These are phyloP conservation scores for Colletotrichum euphorbiae DNA, from an alignment of 2,329 filamentous ascomycete genomes.

Conservation along the genomic window DNA sequence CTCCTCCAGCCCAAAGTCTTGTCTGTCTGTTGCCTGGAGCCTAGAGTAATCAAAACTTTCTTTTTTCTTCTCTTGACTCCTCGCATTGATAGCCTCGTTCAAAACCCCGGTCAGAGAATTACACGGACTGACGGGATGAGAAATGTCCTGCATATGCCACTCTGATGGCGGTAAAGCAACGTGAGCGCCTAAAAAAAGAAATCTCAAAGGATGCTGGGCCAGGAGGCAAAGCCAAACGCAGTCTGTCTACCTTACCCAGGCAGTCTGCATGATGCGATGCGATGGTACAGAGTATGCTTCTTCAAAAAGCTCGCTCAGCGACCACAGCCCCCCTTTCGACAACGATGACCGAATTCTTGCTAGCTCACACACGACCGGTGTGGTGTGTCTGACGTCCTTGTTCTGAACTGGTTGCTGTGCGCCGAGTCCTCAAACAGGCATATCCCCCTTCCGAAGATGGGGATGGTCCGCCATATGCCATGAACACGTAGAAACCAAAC, in stretches of 20 bases:
- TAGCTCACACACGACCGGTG: constrained; percentile 2
- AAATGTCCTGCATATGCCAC: constrained; percentile 22
- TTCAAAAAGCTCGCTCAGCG: constrained; percentile 2
- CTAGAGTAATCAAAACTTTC: constrained; percentile 10
- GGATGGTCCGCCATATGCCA: constrained; percentile 21
- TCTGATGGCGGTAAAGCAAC: constrained; percentile 22
- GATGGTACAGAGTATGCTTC: too few relatives aligned
- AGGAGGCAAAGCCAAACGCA: constrained; percentile 4
- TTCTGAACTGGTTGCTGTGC: constrained; percentile 1
- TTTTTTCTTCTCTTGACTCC: constrained; percentile 17
- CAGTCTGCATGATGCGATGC: constrained; percentile 6
- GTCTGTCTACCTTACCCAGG: neutral
- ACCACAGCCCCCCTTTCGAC: constrained; percentile 24
- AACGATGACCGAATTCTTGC: constrained; percentile 11
- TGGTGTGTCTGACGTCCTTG: constrained; percentile 17
- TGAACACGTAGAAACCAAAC: neutral
- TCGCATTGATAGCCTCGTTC: constrained; percentile 20
- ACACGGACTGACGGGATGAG: constrained; percentile 12
- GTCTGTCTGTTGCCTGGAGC: constrained; percentile 2
- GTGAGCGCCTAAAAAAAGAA: constrained; percentile 18
- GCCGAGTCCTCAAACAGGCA: constrained; percentile 26
- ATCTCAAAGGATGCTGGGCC: neutral
- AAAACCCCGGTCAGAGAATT: constrained; percentile 3
- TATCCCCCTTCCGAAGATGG: constrained; percentile 16
- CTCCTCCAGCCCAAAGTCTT: neutral